Conservation (phyloP, 2,329 filamentous ascomycete species). For the Exophiala spinifera region DNA sequence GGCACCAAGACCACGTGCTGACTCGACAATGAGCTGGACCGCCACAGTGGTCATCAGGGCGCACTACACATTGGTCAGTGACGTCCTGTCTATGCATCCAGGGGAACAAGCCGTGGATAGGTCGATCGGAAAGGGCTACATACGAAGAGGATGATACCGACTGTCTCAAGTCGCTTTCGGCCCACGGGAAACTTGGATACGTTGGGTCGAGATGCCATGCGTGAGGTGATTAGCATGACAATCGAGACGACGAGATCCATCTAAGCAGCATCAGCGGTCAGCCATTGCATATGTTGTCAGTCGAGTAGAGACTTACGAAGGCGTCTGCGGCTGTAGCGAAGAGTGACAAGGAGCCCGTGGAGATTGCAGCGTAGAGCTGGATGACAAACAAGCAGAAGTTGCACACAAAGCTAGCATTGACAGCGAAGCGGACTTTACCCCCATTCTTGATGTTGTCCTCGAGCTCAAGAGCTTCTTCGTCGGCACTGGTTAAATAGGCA, state of each 20-base stretch:
- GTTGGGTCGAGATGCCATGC: slow-evolving; percentile 48
- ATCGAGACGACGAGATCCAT: slow-evolving; percentile 64
- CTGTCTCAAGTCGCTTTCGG: slow-evolving; percentile 60
- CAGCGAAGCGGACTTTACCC: slow-evolving; percentile 53
- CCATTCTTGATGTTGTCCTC: slow-evolving; percentile 52
- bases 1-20: slow-evolving; percentile 50
- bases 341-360: slow-evolving; percentile 59
- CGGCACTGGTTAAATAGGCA: slow-evolving; percentile 53
- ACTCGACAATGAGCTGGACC: slow-evolving; percentile 60
- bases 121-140: no score
- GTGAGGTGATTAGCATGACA: slow-evolving; percentile 61
- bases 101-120: no score
- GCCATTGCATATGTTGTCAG: slow-evolving; percentile 29
- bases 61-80: slow-evolving; percentile 35
- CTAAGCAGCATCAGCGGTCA: neutral
- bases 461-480: slow-evolving; percentile 53
- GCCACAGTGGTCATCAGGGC: slow-evolving; percentile 65
- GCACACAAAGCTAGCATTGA: slow-evolving; percentile 51
- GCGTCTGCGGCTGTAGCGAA: slow-evolving; percentile 66
- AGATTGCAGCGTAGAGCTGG: slow-evolving; percentile 57
- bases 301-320: slow-evolving; percentile 44
- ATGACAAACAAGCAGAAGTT: slow-evolving; percentile 57
- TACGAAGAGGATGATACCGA: slow-evolving; percentile 61
- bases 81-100: no score
- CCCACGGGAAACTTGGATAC: slow-evolving; percentile 47